These are phyloP conservation scores for Xylaria cubensis DNA, from an alignment of 495 filamentous ascomycete species.

Conservation along the genomic window DNA sequence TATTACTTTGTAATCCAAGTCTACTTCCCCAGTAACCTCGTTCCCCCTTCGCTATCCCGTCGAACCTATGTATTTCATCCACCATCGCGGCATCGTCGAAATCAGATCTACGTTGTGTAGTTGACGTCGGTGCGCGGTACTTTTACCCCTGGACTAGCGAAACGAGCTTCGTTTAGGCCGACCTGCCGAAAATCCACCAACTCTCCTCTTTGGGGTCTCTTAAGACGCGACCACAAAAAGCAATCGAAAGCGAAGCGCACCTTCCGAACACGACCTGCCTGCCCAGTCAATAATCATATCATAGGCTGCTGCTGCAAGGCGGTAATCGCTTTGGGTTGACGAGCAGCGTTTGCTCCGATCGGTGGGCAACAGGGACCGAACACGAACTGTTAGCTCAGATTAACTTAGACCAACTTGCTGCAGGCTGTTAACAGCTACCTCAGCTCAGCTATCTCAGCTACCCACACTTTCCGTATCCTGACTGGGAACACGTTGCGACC, in stretches of 20 bases:
- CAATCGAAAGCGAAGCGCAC: background rate
- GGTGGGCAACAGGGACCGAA: constrained; percentile 1
- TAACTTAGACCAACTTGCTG: constrained; percentile 4
- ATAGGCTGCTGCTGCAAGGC: background rate
- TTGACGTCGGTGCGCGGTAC: constrained; percentile 5
- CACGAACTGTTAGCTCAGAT: background rate
- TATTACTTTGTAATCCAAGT: constrained; percentile 16
- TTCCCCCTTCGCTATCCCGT: background rate
- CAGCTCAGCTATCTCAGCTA: constrained; percentile 5
- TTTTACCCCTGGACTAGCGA: constrained; percentile 29
- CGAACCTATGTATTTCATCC: constrained; percentile 21
- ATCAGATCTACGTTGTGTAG: constrained; percentile 7
- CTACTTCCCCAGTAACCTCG: background rate
- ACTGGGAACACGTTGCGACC: constrained; percentile 35
- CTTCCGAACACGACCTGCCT: background rate
- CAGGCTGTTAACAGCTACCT: constrained; percentile 9
- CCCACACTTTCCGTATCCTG: constrained; percentile 13
- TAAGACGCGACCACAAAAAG: background rate
- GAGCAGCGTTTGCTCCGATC: constrained; percentile 23
- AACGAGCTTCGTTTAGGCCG: constrained; percentile 18
- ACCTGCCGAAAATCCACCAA: background rate
- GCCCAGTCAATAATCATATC: background rate
- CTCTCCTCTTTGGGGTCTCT: background rate
- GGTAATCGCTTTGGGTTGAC: background rate
- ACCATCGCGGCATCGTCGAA: constrained; percentile 8